Base-by-base conservation (phyloP, 208 protist species). In the Phytomonas sp. region DNA sequence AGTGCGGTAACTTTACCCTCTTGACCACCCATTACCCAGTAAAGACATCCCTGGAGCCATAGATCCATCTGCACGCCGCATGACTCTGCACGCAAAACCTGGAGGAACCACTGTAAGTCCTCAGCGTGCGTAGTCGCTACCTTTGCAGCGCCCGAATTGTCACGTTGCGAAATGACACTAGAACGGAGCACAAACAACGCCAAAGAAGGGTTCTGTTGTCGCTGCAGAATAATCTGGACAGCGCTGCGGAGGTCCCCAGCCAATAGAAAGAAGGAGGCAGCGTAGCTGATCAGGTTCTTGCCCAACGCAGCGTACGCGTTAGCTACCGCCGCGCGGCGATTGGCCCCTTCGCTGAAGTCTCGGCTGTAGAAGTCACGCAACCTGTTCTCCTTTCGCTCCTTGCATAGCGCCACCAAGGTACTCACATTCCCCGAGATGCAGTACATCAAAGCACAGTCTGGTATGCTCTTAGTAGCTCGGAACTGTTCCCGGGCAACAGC, bases 261-360 rank as follows among this genome's bases (percentile, higher is more conserved):
- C 15, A 98, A 80, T 23, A 98, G 46, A 67, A 98, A 98, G 80
- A 97, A 98, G 37, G 94, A 91, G 0, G 90, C 88, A 37, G 90
- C 93, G 78, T 97, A 97, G 30, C 82, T 60, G 30, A 83, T 78
- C 72, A 93, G 76, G 64, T 89, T 92, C 74, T 97, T 98, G 61
- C 88, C 78, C 6, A 98, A 77, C 1, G 94, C 86, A 28, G 84
- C 85, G 69, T 90, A 97, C 11, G 92, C 96, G 79, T 98, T 98
- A 17, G 94, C 91, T 2, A 80, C 77, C 31, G 95, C 95, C 13
- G 89, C 91, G 15, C 72, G 67, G 53, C 81, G 83, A 76, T 95
- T 81, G 36, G 82, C 78, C 61, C 76, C 67, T 7, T 87, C 72
- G 17, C 33, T 72, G 68, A 98, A 98, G 77, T 98, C 79, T 46